Conservation (phyloP, 176 grass and related monocot genomes). For the maize (Zea mays) region DNA sequence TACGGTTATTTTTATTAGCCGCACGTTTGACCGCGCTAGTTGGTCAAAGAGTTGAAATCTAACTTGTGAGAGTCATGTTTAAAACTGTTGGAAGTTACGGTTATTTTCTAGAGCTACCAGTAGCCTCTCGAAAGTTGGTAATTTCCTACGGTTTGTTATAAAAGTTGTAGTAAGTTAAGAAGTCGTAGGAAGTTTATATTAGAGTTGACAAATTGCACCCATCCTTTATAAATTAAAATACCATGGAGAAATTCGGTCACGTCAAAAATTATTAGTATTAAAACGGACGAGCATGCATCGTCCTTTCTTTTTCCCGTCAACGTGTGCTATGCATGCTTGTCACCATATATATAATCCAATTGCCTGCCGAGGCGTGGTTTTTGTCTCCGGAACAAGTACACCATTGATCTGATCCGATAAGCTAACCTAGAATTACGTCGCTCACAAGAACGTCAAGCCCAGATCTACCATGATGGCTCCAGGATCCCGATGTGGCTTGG, state of each 20-base stretch:
- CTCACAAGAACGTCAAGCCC: slow-evolving; percentile 28
- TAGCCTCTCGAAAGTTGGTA: too few species aligned
- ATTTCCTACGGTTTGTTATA: too few species aligned
- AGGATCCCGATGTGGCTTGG: not conserved
- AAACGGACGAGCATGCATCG: not conserved
- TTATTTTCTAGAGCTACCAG: too few species aligned
- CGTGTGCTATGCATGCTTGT: not conserved
- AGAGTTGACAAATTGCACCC: not conserved
- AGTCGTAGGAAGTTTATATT: not conserved
- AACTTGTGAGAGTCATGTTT: too few species aligned
- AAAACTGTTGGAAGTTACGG: too few species aligned
- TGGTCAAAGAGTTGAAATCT: too few species aligned
- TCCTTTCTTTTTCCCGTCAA: not conserved
- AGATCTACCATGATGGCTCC: slow-evolving; percentile 26
- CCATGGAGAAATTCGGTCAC: not conserved
- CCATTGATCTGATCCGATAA: slow-evolving; percentile 21
- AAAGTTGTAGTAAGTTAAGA: too few species aligned
- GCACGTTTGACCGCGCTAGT: too few species aligned
- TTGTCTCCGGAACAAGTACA: slow-evolving; percentile 3
- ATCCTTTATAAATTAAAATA: not conserved
- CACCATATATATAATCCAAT: not conserved
- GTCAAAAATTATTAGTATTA: not conserved
- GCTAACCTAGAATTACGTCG: slow-evolving; percentile 29
- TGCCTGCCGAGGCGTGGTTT: not conserved
- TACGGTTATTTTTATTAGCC: too few species aligned